phyloP scores from a whole-genome alignment of 2,329 filamentous ascomycete genomes.

The Hypoxylon sp. region DNA sequence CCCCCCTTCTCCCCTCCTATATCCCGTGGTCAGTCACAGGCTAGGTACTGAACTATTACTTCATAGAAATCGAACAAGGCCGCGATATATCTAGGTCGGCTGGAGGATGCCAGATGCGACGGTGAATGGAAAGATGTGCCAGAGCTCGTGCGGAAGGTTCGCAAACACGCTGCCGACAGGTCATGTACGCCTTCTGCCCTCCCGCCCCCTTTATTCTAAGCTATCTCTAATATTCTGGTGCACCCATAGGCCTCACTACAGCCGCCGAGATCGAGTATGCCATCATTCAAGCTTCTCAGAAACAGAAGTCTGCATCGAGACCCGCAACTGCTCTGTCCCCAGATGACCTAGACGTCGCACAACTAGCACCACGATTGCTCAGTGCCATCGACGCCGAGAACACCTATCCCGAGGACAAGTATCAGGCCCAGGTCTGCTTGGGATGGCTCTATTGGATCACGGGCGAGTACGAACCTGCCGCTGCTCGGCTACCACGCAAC shows the following conservation, averaged over 20 bases:
- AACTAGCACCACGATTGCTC: conserved; percentile 59
- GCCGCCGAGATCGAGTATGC: conserved; percentile 74
- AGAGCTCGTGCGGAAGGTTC: conserved; percentile 90
- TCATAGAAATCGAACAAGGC: conserved; percentile 73
- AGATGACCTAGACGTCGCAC: conserved; percentile 55
- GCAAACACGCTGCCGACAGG: conserved; percentile 88
- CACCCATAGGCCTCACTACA: conserved; percentile 68
- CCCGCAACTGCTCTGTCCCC: conserved; percentile 53
- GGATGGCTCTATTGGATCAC: conserved; percentile 86
- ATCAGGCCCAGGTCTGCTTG: conserved; percentile 83
- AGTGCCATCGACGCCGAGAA: conserved; percentile 66
- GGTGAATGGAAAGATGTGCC: conserved; percentile 87
- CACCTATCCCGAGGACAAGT: conserved; percentile 62
- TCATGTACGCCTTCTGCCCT: conserved; percentile 73
- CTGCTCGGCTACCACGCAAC: conserved; percentile 68
- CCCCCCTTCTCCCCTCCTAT: conserved; percentile 15
- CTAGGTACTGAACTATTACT: conserved; percentile 23
- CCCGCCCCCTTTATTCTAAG: conserved; percentile 15
- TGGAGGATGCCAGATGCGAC: conserved; percentile 88
- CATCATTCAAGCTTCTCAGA: conserved; percentile 64
- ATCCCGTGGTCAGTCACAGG: conserved; percentile 19
- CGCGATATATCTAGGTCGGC: conserved; percentile 78
- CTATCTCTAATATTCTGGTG: conserved; percentile 29
- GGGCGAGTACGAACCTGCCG: conserved; percentile 71
- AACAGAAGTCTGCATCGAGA: conserved; percentile 47